Conservation (phyloP, 805 yeast species). For the Pichia ethanolica region DNA sequence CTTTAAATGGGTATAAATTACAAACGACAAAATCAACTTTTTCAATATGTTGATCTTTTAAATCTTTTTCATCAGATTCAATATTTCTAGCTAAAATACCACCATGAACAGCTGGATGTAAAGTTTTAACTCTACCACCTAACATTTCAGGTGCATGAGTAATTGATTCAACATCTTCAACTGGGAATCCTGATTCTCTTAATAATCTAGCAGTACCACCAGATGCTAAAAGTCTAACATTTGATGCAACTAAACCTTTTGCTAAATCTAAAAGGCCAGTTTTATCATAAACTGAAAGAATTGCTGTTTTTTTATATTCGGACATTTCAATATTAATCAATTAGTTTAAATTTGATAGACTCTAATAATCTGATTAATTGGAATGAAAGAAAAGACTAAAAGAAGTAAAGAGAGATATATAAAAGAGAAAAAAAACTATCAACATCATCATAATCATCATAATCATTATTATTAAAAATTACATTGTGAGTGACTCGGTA, state of each 20-base stretch:
- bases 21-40: conserved; percentile 97
- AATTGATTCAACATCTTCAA: conserved; percentile 88
- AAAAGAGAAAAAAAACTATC: background rate
- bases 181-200: conserved; percentile 97
- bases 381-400: background rate
- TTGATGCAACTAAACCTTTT: conserved; percentile 82
- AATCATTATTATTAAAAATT: no score
- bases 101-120: conserved; percentile 98
- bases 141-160: conserved; percentile 99
- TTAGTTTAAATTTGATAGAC: no score
- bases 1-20: conserved; percentile 96
- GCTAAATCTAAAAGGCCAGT: conserved; percentile 95
- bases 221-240: conserved; percentile 89
- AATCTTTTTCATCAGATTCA: conserved; percentile 84
- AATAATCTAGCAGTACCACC: conserved; percentile 96
- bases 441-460: no score
- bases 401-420: background rate
- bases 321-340: conserved; percentile 5
- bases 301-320: conserved; percentile 70
- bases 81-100: conserved; percentile 93
- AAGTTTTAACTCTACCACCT: conserved; percentile 96
- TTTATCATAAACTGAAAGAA: conserved; percentile 93
- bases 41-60: conserved; percentile 82
- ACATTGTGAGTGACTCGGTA: no score
- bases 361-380: background rate